phyloP scores from a whole-genome alignment of 2,329 filamentous ascomycete species.

The Penicillium fuscoglaucum region DNA sequence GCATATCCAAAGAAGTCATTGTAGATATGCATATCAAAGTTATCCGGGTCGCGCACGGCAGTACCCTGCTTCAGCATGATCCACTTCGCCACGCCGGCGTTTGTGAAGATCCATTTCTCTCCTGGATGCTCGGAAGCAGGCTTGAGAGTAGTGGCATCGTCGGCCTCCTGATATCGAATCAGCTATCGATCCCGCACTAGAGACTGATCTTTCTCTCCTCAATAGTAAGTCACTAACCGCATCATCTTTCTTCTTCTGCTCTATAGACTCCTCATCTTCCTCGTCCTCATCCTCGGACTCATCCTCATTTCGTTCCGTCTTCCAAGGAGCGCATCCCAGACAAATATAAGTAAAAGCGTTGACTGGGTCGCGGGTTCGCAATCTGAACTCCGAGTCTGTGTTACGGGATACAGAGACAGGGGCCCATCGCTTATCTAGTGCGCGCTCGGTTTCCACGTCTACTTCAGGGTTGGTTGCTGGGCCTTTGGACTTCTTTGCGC shows the following conservation, averaged over 20 bases:
- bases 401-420: conserved; percentile 1
- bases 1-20: conserved; percentile 48
- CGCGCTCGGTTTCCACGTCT: not conserved
- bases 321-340: not conserved
- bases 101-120: conserved; percentile 1
- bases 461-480: not conserved
- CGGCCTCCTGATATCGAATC: not conserved
- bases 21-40: conserved; percentile 46
- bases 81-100: not conserved
- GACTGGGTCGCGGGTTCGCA: not conserved
- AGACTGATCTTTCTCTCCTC: not conserved
- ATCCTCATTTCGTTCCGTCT: not conserved
- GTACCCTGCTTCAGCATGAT: not conserved
- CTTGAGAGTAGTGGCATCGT: not conserved
- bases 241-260: conserved; percentile 1
- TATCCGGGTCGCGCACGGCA: conserved; percentile 31
- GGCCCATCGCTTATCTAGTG: not conserved
- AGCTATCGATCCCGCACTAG: not conserved
- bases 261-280: not conserved
- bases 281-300: not conserved
- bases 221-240: not conserved
- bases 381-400: not conserved
- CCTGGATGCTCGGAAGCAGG: not conserved
- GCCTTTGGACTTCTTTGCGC: not conserved
- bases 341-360: not conserved